Evolutionary conservation across 176 grass and related monocot genomes (phyloP).

Genomic region (Carex scoparia): DNA sequence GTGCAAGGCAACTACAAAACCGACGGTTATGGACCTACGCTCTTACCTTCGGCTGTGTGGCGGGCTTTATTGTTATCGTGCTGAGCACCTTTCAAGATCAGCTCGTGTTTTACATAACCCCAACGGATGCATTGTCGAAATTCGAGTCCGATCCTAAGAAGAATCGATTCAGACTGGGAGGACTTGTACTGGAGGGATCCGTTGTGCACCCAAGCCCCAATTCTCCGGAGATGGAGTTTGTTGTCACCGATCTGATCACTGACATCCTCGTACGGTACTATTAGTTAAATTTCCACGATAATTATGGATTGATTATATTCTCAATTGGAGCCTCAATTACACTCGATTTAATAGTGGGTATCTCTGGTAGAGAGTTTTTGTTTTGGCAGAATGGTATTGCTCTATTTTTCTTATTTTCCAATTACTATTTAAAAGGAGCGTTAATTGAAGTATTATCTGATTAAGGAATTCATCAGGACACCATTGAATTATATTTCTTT

Average conservation of each 20-base stretch:
- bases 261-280: constrained; percentile 70
- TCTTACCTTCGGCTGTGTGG: constrained; percentile 84
- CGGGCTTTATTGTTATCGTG: constrained; percentile 85
- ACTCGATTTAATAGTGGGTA: not conserved
- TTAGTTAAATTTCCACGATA: not conserved
- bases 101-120: constrained; percentile 94
- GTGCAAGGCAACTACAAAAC: constrained; percentile 82
- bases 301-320: not conserved
- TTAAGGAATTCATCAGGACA: not conserved
- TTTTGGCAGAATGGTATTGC: not conserved
- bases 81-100: constrained; percentile 91
- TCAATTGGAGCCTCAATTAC: not conserved
- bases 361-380: not conserved
- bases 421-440: not conserved
- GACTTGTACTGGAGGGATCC: constrained; percentile 89
- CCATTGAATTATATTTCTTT: too few relatives aligned
- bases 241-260: constrained; percentile 86
- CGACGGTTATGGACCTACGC: constrained; percentile 90
- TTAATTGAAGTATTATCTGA: not conserved
- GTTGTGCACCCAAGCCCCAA: constrained; percentile 46
- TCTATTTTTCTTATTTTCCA: not conserved
- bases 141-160: constrained; percentile 54
- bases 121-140: constrained; percentile 57
- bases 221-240: constrained; percentile 87
- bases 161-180: constrained; percentile 71